Conservation (phyloP, 306 rosid genomes). For the Potentilla sterilis region DNA sequence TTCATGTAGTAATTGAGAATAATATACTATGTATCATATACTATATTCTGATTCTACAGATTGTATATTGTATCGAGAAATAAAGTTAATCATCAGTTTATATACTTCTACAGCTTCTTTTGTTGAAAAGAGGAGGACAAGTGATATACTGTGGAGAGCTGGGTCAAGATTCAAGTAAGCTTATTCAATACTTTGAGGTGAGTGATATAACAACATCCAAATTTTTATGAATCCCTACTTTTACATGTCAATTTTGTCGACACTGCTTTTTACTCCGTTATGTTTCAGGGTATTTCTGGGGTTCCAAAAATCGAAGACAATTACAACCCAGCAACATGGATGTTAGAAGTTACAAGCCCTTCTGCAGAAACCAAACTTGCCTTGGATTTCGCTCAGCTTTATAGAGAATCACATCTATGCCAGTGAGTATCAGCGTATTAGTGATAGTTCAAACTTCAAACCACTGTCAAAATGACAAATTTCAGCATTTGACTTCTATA, state of each 20-base stretch:
- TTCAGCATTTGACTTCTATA: not conserved
- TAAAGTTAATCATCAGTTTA: too few species aligned
- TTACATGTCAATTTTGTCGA: not conserved
- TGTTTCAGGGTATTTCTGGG: constrained; percentile 24
- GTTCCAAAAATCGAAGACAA: constrained; percentile 37
- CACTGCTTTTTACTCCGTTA: not conserved
- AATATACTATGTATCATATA: too few species aligned
- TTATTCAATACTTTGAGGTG: constrained; percentile 52
- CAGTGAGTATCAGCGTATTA: constrained; percentile 4
- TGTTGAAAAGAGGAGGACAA: constrained; percentile 61
- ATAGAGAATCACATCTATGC: constrained; percentile 27
- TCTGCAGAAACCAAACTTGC: constrained; percentile 23
- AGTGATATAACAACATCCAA: not conserved
- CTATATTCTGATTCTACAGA: too few species aligned
- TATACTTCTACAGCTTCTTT: constrained; percentile 34
- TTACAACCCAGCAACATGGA: constrained; percentile 42
- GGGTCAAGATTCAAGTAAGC: constrained; percentile 42
- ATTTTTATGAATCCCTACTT: not conserved
- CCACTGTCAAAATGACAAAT: not conserved
- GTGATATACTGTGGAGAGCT: constrained; percentile 50
- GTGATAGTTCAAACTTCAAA: not conserved
- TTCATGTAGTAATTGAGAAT: too few species aligned
- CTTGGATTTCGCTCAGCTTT: constrained; percentile 23
- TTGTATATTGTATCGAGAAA: too few species aligned
- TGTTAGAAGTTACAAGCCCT: constrained; percentile 31